Conservation (phyloP, 139 green algal species). For the Tetratostichococcus sp. region DNA sequence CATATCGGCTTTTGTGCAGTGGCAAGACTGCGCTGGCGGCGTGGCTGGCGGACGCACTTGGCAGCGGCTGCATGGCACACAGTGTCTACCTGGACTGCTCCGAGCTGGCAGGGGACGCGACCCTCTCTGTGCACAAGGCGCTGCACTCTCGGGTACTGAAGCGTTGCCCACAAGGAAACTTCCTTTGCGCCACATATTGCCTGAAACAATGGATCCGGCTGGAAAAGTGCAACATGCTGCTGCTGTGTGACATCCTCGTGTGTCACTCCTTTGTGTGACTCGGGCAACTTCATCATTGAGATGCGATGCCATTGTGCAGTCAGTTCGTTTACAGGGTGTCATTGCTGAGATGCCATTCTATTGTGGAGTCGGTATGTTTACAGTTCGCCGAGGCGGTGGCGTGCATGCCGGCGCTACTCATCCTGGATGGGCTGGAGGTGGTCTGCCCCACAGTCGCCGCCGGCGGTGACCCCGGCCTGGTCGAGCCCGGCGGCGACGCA, state of each 20-base stretch:
- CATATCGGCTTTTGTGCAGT: too few species aligned
- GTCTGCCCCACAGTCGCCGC: conserved; percentile 40
- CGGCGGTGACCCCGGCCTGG: conserved; percentile 8
- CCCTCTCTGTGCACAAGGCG: conserved; percentile 11
- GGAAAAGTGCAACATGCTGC: too few species aligned
- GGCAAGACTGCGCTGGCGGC: conserved; percentile 47
- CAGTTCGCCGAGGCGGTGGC: conserved; percentile 42
- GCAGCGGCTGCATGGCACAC: conserved; percentile 29
- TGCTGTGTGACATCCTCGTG: too few species aligned
- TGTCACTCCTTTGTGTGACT: too few species aligned
- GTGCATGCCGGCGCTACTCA: conserved; percentile 61
- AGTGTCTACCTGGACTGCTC: conserved; percentile 45
- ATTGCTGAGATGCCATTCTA: too few species aligned
- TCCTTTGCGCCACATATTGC: too few species aligned
- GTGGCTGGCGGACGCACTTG: conserved; percentile 24
- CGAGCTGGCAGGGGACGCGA: conserved; percentile 31
- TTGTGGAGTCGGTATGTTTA: neutral
- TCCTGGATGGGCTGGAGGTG: conserved; percentile 81
- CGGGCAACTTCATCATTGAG: too few species aligned
- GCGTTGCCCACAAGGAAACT: too few species aligned
- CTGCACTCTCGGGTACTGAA: neutral
- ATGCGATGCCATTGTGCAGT: too few species aligned
- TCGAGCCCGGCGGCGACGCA: conserved; percentile 6
- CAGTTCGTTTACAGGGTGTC: too few species aligned
- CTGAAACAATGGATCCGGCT: too few species aligned